A percentile compares a stretch with the other conserved stretches of the same genome.
These are phyloP conservation scores for Chalaropsis ovoidea DNA, from an alignment of 2,329 filamentous ascomycete species.

Conservation along the genomic window DNA sequence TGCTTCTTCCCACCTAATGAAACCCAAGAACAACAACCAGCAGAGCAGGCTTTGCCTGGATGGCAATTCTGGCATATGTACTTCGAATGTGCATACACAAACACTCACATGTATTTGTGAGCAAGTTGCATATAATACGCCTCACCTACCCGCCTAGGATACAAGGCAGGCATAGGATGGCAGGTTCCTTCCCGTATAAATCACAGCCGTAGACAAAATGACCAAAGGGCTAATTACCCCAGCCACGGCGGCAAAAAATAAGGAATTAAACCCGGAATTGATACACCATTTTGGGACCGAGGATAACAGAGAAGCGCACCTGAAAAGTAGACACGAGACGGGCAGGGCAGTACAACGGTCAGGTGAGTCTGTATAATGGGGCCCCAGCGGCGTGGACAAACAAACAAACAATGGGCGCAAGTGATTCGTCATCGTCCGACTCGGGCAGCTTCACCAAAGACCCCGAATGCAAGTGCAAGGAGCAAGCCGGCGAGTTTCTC, in stretches of 20 bases:
- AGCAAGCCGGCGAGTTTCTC: no score
- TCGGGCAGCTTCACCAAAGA: no score
- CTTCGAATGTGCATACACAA: neutral
- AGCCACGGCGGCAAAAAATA: slow-evolving; percentile 2
- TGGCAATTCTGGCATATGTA: no score
- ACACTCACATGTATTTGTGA: no score
- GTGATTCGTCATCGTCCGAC: no score
- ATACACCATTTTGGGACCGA: neutral
- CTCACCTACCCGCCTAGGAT: neutral
- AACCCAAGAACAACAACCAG: neutral
- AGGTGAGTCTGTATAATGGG: no score
- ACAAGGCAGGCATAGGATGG: neutral
- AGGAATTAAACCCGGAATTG: neutral
- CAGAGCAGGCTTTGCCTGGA: neutral
- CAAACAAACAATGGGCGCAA: no score
- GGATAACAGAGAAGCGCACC: neutral
- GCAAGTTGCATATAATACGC: no score
- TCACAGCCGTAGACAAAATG: neutral
- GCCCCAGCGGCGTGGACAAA: no score
- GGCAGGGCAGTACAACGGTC: no score
- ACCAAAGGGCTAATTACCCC: neutral
- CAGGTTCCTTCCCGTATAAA: slow-evolving; percentile 4
- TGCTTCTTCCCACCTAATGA: neutral
- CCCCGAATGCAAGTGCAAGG: no score
- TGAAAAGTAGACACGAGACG: neutral